Conservation (phyloP, 2,329 filamentous ascomycete genomes). For the Colletotrichum simmondsii region DNA sequence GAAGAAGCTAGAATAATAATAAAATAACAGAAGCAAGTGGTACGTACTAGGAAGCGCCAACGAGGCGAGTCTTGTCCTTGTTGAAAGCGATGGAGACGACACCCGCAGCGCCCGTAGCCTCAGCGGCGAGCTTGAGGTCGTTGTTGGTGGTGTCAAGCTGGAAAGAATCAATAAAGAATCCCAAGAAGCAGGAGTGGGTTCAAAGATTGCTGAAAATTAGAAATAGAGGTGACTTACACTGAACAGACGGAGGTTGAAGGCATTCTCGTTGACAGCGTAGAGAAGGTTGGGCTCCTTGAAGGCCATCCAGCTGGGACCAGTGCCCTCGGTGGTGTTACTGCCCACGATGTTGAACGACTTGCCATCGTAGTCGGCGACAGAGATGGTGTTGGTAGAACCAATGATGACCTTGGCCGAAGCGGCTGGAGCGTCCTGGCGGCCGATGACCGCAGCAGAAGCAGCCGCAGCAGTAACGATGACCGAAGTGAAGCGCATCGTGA, state of each 20-base stretch:
- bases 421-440: conserved; percentile 8
- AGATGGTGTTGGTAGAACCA: conserved; percentile 52
- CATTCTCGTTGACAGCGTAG: conserved; percentile 61
- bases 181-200: too few relatives aligned
- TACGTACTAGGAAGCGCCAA: conserved; percentile 53
- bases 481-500: conserved; percentile 24
- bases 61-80: conserved; percentile 53
- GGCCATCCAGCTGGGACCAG: conserved; percentile 56
- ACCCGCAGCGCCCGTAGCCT: conserved; percentile 49
- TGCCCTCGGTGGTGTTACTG: too few relatives aligned
- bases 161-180: not conserved
- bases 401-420: conserved; percentile 49
- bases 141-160: conserved; percentile 46
- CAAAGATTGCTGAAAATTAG: not conserved
- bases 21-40: not conserved
- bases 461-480: conserved; percentile 19
- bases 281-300: conserved; percentile 51
- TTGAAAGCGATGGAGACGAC: conserved; percentile 61
- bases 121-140: conserved; percentile 41
- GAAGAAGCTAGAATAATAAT: not conserved
- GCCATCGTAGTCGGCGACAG: conserved; percentile 54
- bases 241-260: conserved; percentile 51
- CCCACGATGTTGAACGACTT: conserved; percentile 49
- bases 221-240: conserved; percentile 33
- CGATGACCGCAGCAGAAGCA: conserved; percentile 25